These are phyloP conservation scores for Cryptococcus sp. DNA, from an alignment of 1,284 basidiomycete genomes.

Conservation along the genomic window DNA sequence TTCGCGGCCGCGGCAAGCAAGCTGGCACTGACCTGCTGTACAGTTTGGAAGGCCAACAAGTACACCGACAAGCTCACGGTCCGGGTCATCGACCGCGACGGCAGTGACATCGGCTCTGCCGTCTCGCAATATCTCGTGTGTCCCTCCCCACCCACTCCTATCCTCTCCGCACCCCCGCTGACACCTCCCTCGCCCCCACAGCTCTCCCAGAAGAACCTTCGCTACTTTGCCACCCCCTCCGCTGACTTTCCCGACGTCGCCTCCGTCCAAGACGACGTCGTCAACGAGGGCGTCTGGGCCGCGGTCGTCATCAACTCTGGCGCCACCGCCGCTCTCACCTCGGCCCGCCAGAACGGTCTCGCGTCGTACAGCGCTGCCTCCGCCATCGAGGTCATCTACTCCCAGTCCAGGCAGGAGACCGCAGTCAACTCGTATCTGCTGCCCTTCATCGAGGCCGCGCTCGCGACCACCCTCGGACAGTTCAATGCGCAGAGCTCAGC, in stretches of 20 bases:
- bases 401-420: conserved; percentile 49
- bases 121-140: conserved; percentile 33
- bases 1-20: not conserved
- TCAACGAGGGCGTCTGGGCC: conserved; percentile 46
- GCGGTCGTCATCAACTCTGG: conserved; percentile 41
- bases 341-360: conserved; percentile 35
- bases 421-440: conserved; percentile 46
- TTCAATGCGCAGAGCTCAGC: conserved; percentile 28
- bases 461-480: conserved; percentile 28
- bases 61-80: conserved; percentile 52
- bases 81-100: conserved; percentile 54
- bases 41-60: conserved; percentile 42
- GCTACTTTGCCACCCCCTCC: conserved; percentile 37
- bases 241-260: conserved; percentile 31
- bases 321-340: conserved; percentile 26
- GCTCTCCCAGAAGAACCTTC: conserved; percentile 25
- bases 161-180: no score
- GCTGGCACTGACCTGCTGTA: not conserved
- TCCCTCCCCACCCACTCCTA: not conserved
- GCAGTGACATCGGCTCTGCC: conserved; percentile 48
- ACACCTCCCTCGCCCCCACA: not conserved
- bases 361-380: conserved; percentile 29
- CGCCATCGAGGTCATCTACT: conserved; percentile 42
- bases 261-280: conserved; percentile 31
- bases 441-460: conserved; percentile 32